Percentiles rank a stretch among this genome's conserved stretches.
Evolutionary conservation across 2,329 filamentous ascomycete species (phyloP).

Genomic region (Reticulascus tulasneorum): DNA sequence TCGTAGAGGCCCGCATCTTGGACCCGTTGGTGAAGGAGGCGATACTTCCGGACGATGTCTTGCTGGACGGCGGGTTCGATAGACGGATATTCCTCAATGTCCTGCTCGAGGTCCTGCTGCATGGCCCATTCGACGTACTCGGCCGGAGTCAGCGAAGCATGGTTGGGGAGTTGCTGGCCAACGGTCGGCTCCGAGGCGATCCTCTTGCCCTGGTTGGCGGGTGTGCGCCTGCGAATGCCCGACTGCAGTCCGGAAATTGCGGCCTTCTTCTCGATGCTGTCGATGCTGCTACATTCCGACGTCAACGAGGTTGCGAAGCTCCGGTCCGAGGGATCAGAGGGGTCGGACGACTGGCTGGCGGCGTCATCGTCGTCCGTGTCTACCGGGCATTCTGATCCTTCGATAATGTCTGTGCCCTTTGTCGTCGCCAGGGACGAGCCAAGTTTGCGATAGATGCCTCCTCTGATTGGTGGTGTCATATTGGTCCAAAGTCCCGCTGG

Average conservation of each 20-base stretch:
- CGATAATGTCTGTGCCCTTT: too few relatives aligned
- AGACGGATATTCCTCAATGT: constrained; percentile 43
- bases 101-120: constrained; percentile 29
- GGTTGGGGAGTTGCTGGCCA: constrained; percentile 7
- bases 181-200: not conserved
- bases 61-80: constrained; percentile 51
- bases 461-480: constrained; percentile 55
- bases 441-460: constrained; percentile 34
- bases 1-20: constrained; percentile 53
- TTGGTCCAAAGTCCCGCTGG: constrained; percentile 52
- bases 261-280: too few relatives aligned
- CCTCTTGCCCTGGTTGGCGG: too few relatives aligned
- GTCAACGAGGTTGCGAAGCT: constrained; percentile 14
- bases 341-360: constrained; percentile 10
- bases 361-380: constrained; percentile 4
- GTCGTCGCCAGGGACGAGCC: constrained; percentile 8
- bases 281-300: constrained; percentile 11
- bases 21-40: constrained; percentile 50
- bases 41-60: constrained; percentile 53
- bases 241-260: too few relatives aligned
- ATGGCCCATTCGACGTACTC: constrained; percentile 32
- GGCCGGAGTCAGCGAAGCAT: constrained; percentile 9
- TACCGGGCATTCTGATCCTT: too few relatives aligned
- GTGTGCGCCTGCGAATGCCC: constrained; percentile 10
- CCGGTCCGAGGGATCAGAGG: constrained; percentile 10